Conservation (phyloP, 176 grass and related monocot genomes). For the Oryza australiensis region DNA sequence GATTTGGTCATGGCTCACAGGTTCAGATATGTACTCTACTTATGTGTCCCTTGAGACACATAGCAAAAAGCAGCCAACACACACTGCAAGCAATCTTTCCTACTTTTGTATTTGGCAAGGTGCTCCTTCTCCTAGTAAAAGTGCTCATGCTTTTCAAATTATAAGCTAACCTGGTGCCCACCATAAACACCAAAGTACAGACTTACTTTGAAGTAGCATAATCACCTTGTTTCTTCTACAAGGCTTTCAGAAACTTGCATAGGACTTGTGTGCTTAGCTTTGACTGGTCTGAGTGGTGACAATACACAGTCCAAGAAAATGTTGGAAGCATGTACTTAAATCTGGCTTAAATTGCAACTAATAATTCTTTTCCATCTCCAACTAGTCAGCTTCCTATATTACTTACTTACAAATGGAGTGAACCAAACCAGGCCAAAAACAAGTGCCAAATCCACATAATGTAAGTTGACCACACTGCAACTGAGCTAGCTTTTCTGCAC, state of each 20-base stretch:
- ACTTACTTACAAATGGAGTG: neutral
- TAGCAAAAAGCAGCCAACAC: no score
- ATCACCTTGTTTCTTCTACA: neutral
- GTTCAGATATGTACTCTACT: neutral
- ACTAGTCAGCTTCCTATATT: neutral
- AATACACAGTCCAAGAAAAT: neutral
- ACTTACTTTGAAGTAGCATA: neutral
- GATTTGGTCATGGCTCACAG: neutral
- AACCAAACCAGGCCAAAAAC: neutral
- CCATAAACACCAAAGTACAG: neutral
- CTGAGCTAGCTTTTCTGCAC: neutral
- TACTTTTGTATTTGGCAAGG: neutral
- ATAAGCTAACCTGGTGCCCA: neutral
- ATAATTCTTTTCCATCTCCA: neutral
- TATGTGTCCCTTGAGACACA: neutral
- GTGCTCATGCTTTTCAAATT: neutral
- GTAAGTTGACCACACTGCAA: neutral
- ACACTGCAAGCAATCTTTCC: neutral
- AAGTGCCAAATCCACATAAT: neutral
- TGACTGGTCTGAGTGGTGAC: slow-evolving; percentile 22
- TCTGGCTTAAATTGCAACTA: neutral
- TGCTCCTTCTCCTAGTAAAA: neutral
- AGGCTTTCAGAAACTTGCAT: slow-evolving; percentile 6
- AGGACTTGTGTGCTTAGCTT: neutral
- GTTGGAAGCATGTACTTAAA: neutral